phyloP scores from a whole-genome alignment of 2,329 filamentous ascomycete genomes.

The Phoma sp. region DNA sequence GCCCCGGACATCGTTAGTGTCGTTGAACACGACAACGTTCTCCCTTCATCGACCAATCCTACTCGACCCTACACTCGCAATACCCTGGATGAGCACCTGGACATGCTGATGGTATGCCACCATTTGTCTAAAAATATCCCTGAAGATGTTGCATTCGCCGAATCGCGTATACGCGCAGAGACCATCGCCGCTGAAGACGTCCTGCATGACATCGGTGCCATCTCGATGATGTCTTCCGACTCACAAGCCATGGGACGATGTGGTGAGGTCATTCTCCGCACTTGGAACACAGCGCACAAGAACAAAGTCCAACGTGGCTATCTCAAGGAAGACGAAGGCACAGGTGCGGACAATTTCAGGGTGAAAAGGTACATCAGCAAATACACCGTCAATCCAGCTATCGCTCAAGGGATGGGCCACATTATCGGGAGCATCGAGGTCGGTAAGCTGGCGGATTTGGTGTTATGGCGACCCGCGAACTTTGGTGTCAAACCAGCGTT shows the following conservation, averaged over 20 bases:
- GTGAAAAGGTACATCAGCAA: constrained; percentile 94
- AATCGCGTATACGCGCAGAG: constrained; percentile 91
- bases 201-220: constrained; percentile 90
- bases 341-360: constrained; percentile 84
- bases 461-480: constrained; percentile 82
- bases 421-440: constrained; percentile 85
- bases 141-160: constrained; percentile 94
- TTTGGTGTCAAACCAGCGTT: constrained; percentile 86
- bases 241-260: constrained; percentile 97
- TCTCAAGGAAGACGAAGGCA: constrained; percentile 78
- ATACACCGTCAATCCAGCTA: constrained; percentile 93
- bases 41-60: constrained; percentile 90
- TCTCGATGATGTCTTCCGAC: constrained; percentile 97
- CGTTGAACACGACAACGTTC: constrained; percentile 85
- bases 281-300: constrained; percentile 98
- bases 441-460: constrained; percentile 87
- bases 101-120: constrained; percentile 99
- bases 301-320: constrained; percentile 85
- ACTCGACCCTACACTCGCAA: constrained; percentile 90
- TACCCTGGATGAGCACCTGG: constrained; percentile 93
- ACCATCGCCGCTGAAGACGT: constrained; percentile 98
- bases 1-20: constrained; percentile 96
- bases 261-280: constrained; percentile 89
- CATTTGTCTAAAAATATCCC: constrained; percentile 91
- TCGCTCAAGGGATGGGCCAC: constrained; percentile 89